A percentile compares a stretch with the other conserved stretches of the same genome.
Evolutionary conservation across 306 rosid genomes (phyloP).

Genomic region (Pyrus betulifolia): DNA sequence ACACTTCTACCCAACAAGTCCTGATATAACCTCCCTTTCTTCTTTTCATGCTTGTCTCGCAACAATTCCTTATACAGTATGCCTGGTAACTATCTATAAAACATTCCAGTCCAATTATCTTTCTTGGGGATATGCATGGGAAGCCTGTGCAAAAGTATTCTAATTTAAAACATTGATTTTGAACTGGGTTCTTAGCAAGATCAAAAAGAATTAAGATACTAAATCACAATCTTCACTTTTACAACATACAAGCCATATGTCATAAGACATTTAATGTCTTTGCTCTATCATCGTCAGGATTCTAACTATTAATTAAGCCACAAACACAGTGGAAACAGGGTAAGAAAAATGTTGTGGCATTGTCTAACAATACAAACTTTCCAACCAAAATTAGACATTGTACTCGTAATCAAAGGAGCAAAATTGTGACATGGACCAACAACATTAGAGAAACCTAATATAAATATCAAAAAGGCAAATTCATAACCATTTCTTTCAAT

Average conservation of each 20-base stretch:
- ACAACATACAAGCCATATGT: neutral
- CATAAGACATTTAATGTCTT: neutral
- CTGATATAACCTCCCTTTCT: neutral
- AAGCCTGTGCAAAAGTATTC: neutral
- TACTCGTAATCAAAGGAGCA: neutral
- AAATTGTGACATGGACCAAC: neutral
- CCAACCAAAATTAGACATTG: neutral
- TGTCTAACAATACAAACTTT: neutral
- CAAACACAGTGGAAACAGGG: neutral
- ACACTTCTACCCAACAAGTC: neutral
- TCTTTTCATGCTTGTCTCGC: neutral
- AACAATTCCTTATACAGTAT: neutral
- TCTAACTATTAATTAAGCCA: neutral
- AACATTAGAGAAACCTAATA: conserved; percentile 1
- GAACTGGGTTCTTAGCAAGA: neutral
- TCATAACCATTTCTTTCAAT: neutral
- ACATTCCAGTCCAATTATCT: neutral
- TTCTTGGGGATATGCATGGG: neutral
- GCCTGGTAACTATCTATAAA: neutral
- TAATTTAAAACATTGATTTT: neutral
- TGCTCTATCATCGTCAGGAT: neutral
- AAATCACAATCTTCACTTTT: neutral
- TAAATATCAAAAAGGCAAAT: conserved; percentile 5
- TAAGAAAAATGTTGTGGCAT: neutral
- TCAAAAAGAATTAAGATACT: neutral